A percentile compares a stretch with the other conserved stretches of the same genome.
These are phyloP conservation scores for Dryadomyces quercus-mongolicae DNA, from an alignment of 2,329 filamentous ascomycete species.

Conservation along the genomic window DNA sequence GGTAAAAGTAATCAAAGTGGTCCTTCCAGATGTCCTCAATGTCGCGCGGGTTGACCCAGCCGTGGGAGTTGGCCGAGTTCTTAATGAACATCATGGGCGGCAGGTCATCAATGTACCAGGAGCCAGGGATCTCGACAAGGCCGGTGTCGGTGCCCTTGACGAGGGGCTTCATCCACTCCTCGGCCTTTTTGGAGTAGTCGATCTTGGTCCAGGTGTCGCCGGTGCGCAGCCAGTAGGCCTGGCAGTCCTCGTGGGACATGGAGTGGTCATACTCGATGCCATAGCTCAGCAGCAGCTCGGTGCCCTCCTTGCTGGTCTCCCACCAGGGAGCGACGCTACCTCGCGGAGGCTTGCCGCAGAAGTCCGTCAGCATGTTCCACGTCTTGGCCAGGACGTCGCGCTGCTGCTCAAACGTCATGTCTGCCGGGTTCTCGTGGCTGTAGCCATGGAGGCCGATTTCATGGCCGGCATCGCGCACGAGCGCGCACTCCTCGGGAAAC, in stretches of 20 bases:
- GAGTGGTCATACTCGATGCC: constrained; percentile 60
- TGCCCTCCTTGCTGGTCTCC: constrained; percentile 58
- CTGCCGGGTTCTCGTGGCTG: constrained; percentile 28
- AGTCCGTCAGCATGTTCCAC: constrained; percentile 56
- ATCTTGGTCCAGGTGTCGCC: constrained; percentile 58
- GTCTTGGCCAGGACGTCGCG: constrained; percentile 64
- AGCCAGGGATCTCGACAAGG: constrained; percentile 53
- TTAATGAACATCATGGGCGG: constrained; percentile 67
- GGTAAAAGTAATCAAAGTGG: constrained; percentile 63
- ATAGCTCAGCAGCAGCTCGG: constrained; percentile 51
- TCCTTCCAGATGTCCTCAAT: constrained; percentile 53
- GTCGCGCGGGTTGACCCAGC: constrained; percentile 41
- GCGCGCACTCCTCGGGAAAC: constrained; percentile 31
- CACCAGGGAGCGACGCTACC: constrained; percentile 65
- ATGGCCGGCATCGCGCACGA: constrained; percentile 32
- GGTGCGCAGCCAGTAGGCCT: constrained; percentile 50
- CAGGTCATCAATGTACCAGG: constrained; percentile 53
- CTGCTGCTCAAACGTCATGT: constrained; percentile 60
- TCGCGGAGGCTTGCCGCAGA: constrained; percentile 58
- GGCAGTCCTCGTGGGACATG: constrained; percentile 54
- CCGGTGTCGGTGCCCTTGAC: constrained; percentile 47
- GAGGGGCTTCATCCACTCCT: constrained; percentile 56
- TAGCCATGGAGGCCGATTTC: constrained; percentile 34
- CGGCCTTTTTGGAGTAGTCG: constrained; percentile 49
- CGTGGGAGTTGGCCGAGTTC: constrained; percentile 50